Evolutionary conservation across 352 stramenopile genomes (phyloP).

Genomic region (Phytophthora tubulina): DNA sequence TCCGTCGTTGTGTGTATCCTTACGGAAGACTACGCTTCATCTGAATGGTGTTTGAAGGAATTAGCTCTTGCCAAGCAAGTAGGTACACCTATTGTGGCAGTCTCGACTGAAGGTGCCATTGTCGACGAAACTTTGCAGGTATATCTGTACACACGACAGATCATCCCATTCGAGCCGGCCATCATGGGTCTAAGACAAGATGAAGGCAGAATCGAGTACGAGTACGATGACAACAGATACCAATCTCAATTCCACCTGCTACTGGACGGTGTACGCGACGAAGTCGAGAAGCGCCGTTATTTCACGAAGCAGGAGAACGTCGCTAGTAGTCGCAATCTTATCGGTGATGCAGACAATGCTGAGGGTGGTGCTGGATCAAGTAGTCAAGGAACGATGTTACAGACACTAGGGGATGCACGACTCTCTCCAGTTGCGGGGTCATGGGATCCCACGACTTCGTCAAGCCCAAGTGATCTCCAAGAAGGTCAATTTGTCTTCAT

Average conservation of each 20-base stretch:
- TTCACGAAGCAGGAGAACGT: slow-evolving; percentile 56
- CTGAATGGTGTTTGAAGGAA: slow-evolving; percentile 81
- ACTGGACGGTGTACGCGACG: slow-evolving; percentile 64
- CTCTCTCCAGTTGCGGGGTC: slow-evolving; percentile 5
- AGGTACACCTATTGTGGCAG: slow-evolving; percentile 68
- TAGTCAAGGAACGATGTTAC: slow-evolving; percentile 28
- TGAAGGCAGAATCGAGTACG: slow-evolving; percentile 30
- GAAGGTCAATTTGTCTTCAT: slow-evolving; percentile 26
- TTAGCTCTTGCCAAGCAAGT: slow-evolving; percentile 78
- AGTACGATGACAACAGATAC: slow-evolving; percentile 33
- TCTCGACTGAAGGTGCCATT: slow-evolving; percentile 68
- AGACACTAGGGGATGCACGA: slow-evolving; percentile 1
- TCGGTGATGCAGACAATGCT: background rate
- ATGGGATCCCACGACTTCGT: slow-evolving; percentile 37
- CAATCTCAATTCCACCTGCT: slow-evolving; percentile 38
- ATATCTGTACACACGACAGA: slow-evolving; percentile 78
- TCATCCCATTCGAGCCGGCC: slow-evolving; percentile 70
- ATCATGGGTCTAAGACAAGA: slow-evolving; percentile 50
- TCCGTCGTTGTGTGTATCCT: slow-evolving; percentile 72
- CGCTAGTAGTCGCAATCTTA: slow-evolving; percentile 10
- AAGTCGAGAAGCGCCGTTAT: slow-evolving; percentile 51
- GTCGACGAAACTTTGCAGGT: slow-evolving; percentile 77
- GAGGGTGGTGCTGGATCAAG: slow-evolving; percentile 10
- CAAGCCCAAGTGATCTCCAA: slow-evolving; percentile 7
- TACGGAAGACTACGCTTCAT: slow-evolving; percentile 73